Base-by-base conservation (phyloP, 2,329 filamentous ascomycete species). In the Penicillium sp. region DNA sequence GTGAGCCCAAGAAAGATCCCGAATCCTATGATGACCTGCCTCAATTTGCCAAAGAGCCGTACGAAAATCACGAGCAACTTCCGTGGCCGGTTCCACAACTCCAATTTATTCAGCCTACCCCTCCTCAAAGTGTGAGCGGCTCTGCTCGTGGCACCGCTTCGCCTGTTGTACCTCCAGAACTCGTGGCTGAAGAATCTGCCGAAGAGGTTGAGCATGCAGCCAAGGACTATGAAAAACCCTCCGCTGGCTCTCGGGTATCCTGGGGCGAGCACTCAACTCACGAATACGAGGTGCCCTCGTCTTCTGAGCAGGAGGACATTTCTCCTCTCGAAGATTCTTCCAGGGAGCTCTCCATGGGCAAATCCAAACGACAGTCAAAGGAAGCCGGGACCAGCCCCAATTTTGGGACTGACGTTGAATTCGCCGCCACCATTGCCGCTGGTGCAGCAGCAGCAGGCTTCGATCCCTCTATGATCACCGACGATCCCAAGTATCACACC, bases 371-470 rank as follows among this genome's bases (percentile, higher is more conserved):
- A 20, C 33, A 44, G 20, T 17, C 30, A 3, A 41, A 41, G 27
- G 29, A 35, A 31, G 13, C 32, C 9, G 9, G 15, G 7, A 14
- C 22, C 11, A 44, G 39, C 5, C 28, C 35, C 7, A 33, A 73
- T 7, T 88, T 84, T 52, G 75, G 68, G 1, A 75, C 81, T 39
- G 83, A 86, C 49, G 64, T 82, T 6, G 79, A 79, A 35, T 86
- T 87, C 48, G 77, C 80, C 6, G 83, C 82, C 17, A 78, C 76
- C 2, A 64, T 86, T 31, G 81, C 82, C 40, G 84, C 82, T 32
- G 81, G 79, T 1, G 69, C 85, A 32, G 67, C 80, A 54, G 74
- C 79, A n/a, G 76, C 79, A 30, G 83, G 83, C 0, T 86, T 87
- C 46, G 75, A 85, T 52, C 77, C 80, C 3, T 74, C 82, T 27